phyloP scores from a whole-genome alignment of 345 rosid genomes.

The Balakata baccata region DNA sequence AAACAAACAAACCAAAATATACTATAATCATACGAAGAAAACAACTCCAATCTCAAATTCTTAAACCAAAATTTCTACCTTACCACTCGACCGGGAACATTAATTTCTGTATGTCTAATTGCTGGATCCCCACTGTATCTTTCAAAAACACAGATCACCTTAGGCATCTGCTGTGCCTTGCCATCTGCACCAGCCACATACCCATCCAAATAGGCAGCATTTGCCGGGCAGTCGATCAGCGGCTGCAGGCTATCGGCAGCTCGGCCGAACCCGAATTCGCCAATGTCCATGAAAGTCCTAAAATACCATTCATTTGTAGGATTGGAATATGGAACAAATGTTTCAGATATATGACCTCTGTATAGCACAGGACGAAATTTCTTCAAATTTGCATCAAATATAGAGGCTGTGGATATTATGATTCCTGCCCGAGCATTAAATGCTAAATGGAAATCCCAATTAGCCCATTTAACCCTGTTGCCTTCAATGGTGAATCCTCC shows the following conservation, averaged over 20 bases:
- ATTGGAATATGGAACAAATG: conserved; percentile 84
- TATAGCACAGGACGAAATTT: conserved; percentile 47
- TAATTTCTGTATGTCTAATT: conserved; percentile 65
- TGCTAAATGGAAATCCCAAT: conserved; percentile 76
- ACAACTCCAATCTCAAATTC: background rate
- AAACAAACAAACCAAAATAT: background rate
- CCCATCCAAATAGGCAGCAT: conserved; percentile 57
- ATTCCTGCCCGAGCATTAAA: conserved; percentile 59
- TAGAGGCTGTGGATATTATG: conserved; percentile 56
- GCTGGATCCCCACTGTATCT: conserved; percentile 55
- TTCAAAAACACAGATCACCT: conserved; percentile 63
- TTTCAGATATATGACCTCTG: conserved; percentile 70
- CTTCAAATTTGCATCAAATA: conserved; percentile 39
- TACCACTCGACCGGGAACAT: conserved; percentile 74
- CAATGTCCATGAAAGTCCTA: conserved; percentile 69
- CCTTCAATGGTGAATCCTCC: conserved; percentile 40
- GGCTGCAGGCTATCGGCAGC: conserved; percentile 54
- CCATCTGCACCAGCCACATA: conserved; percentile 59
- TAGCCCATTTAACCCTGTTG: conserved; percentile 52
- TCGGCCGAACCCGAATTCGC: conserved; percentile 78
- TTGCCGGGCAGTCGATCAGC: conserved; percentile 57
- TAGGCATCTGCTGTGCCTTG: conserved; percentile 41
- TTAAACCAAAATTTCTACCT: background rate
- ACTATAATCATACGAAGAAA: background rate
- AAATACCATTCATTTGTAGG: conserved; percentile 76